A percentile compares a stretch with the other conserved stretches of the same genome.
These are phyloP conservation scores for Lumnitzera racemosa DNA, from an alignment of 345 rosid genomes.

Conservation along the genomic window DNA sequence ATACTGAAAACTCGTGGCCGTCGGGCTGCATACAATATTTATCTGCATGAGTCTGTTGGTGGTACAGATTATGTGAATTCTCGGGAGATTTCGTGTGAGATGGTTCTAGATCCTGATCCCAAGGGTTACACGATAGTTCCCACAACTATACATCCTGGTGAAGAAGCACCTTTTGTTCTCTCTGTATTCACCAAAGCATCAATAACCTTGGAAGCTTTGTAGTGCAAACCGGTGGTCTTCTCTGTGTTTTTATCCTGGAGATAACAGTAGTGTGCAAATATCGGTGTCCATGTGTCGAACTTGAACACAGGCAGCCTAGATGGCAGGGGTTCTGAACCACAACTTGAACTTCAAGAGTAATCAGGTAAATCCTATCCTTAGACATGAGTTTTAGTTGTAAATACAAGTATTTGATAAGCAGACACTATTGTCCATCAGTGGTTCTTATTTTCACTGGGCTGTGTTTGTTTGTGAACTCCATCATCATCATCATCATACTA, in stretches of 20 bases:
- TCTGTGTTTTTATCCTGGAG: neutral
- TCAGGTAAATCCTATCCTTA: too few species aligned
- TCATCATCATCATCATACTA: too few species aligned
- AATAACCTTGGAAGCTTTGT: slow-evolving; percentile 71
- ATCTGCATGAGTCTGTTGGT: slow-evolving; percentile 96
- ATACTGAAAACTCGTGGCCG: slow-evolving; percentile 96
- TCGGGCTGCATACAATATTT: slow-evolving; percentile 93
- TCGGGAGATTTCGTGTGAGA: slow-evolving; percentile 98
- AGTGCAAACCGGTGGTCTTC: slow-evolving; percentile 14
- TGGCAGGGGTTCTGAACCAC: too few species aligned
- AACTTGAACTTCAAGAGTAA: too few species aligned
- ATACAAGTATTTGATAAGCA: too few species aligned
- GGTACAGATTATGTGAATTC: slow-evolving; percentile 99
- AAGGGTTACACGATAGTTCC: slow-evolving; percentile 99
- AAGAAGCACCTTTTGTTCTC: slow-evolving; percentile 98
- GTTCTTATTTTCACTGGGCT: too few species aligned
- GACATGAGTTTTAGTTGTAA: too few species aligned
- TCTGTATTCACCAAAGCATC: slow-evolving; percentile 96
- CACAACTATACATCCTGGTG: slow-evolving; percentile 97
- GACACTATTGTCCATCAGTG: too few species aligned
- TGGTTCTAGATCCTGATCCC: slow-evolving; percentile 99
- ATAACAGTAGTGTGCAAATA: too few species aligned
- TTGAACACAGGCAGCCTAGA: too few species aligned
- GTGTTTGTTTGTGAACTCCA: too few species aligned
- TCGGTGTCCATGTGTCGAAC: too few species aligned